Base-by-base conservation (phyloP, 192 early-diverging fungal genomes). In the Podila minutissima region DNA sequence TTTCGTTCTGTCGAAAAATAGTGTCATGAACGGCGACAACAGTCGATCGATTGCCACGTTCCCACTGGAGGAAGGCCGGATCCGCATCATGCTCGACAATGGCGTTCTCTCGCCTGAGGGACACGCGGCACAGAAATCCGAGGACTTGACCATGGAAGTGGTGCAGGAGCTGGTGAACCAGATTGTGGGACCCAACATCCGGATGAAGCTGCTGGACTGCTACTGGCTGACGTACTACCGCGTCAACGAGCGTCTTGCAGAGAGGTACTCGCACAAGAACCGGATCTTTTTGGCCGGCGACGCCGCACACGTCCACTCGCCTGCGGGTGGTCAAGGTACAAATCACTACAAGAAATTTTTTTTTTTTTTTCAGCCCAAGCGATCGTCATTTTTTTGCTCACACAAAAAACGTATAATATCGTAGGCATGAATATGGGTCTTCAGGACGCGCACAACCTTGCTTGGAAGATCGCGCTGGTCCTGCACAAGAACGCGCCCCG, bases 231-330 rank as follows among this genome's bases (percentile, higher is more conserved):
- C 77, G 13, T 73, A 81, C 24, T 81, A 81, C 35, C 71, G 77
- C 9, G 77, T 81, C 12, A 81, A 81, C 50, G 77, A 81, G 22
- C 61, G 77, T 22, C 71, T 69, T 5, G 77, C 77, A 2, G 77
- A 81, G 62, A 51, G 64, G 12, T 81, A 64, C 35, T 41, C 61
- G 4, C 60, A 73, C 71, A 81, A 81, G 50, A 59, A 72, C 33
- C 55, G 85, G 22, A 63, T 88, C 19, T 88, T 85, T 64, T 58
- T 85, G 51, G 86, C 74, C n/a, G 86, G 86, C 2, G 86, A 88
- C 66, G 85, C 86, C 0, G 68, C 79, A 1, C 85, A 88, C 66
- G 72, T 74, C 0, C 82, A 72, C n/a, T 76, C 85, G 3, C 86
- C 86, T 48, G 67, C 82, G 9, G 77, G 77, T 6, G 83, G 74